A percentile compares a stretch with the other conserved stretches of the same genome.
phyloP scores from a whole-genome alignment of 345 rosid genomes.

The Acer campestre region DNA sequence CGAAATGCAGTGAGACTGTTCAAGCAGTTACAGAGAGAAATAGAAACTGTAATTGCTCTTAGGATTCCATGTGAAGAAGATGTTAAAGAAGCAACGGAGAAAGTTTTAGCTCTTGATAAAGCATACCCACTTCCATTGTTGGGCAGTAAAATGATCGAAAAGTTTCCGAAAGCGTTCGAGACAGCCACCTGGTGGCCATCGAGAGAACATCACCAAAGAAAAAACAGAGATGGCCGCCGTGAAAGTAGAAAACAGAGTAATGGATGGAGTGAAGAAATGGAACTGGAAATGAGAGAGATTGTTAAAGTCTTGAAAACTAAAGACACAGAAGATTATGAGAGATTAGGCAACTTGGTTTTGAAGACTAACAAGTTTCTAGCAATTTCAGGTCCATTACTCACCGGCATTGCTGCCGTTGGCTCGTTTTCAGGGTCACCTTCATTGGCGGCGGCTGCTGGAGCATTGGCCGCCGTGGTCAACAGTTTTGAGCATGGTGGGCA shows the following conservation, averaged over 20 bases:
- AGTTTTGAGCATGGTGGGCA: conserved; percentile 50
- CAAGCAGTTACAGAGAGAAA: conserved; percentile 36
- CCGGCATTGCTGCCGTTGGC: conserved; percentile 38
- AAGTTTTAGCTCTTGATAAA: conserved; percentile 29
- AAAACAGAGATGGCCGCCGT: not conserved
- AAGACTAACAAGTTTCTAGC: conserved; percentile 50
- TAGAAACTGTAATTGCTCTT: conserved; percentile 20
- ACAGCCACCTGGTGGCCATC: conserved; percentile 31
- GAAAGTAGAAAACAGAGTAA: not conserved
- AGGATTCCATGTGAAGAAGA: conserved; percentile 16
- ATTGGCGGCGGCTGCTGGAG: conserved; percentile 38
- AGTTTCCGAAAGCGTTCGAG: conserved; percentile 29
- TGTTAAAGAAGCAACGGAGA: conserved; percentile 17
- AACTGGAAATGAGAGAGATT: conserved; percentile 42
- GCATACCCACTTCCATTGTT: conserved; percentile 35
- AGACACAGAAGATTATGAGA: conserved; percentile 45
- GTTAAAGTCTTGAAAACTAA: conserved; percentile 31
- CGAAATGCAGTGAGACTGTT: conserved; percentile 48
- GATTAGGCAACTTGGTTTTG: conserved; percentile 40
- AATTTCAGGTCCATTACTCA: conserved; percentile 43
- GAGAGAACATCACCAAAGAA: not conserved
- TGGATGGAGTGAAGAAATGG: conserved; percentile 43
- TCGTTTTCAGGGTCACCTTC: conserved; percentile 20
- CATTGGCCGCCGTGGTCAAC: conserved; percentile 36
- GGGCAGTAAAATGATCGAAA: conserved; percentile 29